Conservation (phyloP, 345 rosid species). For the Turritis glabra region DNA sequence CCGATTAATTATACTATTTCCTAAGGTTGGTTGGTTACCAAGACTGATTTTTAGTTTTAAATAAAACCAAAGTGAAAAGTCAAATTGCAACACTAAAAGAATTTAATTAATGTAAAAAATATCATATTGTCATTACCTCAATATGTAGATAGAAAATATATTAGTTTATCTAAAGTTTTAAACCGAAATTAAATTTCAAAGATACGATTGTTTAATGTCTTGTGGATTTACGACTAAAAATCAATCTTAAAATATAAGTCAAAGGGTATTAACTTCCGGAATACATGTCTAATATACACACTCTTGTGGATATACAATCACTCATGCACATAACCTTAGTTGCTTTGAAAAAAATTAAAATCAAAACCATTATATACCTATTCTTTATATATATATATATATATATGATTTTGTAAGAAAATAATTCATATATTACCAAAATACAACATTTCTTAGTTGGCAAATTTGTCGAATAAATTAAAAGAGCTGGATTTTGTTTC, state of each 20-base stretch:
- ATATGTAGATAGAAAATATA: background rate
- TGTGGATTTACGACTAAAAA: background rate
- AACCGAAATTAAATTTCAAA: background rate
- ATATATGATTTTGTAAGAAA: background rate
- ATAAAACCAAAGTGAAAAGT: background rate
- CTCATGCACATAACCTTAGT: background rate
- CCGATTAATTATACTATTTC: constrained; percentile 3
- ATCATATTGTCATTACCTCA: too few relatives aligned
- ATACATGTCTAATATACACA: background rate
- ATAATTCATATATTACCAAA: background rate
- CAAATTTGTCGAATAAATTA: constrained; percentile 9
- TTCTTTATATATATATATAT: too few relatives aligned
- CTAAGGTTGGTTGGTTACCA: background rate
- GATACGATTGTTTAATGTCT: background rate
- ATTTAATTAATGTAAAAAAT: too few relatives aligned
- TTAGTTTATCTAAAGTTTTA: background rate
- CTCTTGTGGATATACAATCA: background rate
- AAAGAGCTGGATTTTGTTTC: constrained; percentile 1
- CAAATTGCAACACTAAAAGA: constrained; percentile 3
- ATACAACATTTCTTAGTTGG: constrained; percentile 11
- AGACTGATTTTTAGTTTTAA: background rate
- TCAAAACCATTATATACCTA: background rate
- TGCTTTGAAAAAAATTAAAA: background rate
- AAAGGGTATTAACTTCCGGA: background rate
- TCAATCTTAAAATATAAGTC: background rate